Evolutionary conservation across 2,329 filamentous ascomycete genomes (phyloP).

Genomic region (Apiospora arundinis): DNA sequence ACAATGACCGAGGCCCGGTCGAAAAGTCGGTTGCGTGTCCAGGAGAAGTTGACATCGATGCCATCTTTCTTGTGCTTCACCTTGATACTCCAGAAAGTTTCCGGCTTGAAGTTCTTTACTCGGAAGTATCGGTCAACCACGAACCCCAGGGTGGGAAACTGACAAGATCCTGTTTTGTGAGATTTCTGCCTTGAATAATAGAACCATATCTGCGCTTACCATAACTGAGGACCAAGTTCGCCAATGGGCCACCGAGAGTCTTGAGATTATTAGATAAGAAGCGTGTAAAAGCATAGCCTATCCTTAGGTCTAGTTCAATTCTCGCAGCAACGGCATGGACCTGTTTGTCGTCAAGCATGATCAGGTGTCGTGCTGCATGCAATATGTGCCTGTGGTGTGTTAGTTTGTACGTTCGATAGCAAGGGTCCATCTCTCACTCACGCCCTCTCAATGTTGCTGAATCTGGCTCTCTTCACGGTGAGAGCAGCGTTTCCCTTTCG

Average conservation of each 20-base stretch:
- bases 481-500: constrained; percentile 74
- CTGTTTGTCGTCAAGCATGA: constrained; percentile 82
- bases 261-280: constrained; percentile 84
- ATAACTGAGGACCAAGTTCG: constrained; percentile 77
- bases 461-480: constrained; percentile 83
- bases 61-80: constrained; percentile 78
- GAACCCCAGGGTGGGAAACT: constrained; percentile 96
- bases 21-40: constrained; percentile 84
- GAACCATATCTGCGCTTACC: constrained; percentile 55
- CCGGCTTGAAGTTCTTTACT: constrained; percentile 91
- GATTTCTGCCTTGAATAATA: background rate
- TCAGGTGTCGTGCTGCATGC: constrained; percentile 77
- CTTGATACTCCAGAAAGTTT: constrained; percentile 92
- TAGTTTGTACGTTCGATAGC: constrained; percentile 20
- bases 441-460: constrained; percentile 95
- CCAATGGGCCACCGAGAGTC: constrained; percentile 70
- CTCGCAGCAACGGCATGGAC: constrained; percentile 86
- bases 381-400: constrained; percentile 74
- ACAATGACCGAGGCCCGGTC: constrained; percentile 83
- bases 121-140: constrained; percentile 96
- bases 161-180: constrained; percentile 73
- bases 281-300: constrained; percentile 91
- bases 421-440: constrained; percentile 49
- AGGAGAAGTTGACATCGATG: constrained; percentile 83
- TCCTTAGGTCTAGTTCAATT: constrained; percentile 91